These are phyloP conservation scores for Petasospora rhodanensis DNA, from an alignment of 1,139 yeast species.

Conservation along the genomic window DNA sequence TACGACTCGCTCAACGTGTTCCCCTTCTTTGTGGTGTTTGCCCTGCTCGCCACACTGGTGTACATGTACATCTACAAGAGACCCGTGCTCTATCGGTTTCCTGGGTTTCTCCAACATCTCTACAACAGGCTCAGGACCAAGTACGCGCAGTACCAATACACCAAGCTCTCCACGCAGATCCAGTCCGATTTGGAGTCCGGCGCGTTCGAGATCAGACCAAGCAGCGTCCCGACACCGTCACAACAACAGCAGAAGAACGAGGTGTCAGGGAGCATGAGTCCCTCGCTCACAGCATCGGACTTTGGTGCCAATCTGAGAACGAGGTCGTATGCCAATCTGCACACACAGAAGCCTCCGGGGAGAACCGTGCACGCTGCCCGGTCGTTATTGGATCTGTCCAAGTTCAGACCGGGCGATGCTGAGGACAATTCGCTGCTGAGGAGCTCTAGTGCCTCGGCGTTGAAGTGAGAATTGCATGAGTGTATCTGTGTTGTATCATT, in stretches of 20 bases:
- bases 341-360: conserved; percentile 15
- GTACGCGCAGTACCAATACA: conserved; percentile 18
- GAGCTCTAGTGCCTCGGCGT: no score
- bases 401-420: conserved; percentile 14
- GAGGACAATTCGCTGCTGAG: no score
- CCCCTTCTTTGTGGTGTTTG: conserved; percentile 12
- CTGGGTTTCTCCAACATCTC: conserved; percentile 10
- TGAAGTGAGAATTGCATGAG: no score
- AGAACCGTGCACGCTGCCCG: conserved; percentile 11
- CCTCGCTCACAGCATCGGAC: conserved; percentile 15
- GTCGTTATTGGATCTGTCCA: conserved; percentile 20
- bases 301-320: conserved; percentile 21
- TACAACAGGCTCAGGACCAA: conserved; percentile 13
- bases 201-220: not conserved
- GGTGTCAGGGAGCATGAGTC: conserved; percentile 23
- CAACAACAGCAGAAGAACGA: no score
- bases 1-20: conserved; percentile 1
- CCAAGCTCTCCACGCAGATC: conserved; percentile 19
- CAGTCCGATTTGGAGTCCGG: conserved; percentile 23
- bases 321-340: conserved; percentile 23
- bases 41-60: conserved; percentile 1
- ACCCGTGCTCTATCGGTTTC: conserved; percentile 12
- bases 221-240: not conserved
- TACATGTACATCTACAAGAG: conserved; percentile 16
- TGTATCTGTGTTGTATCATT: no score